These are phyloP conservation scores for Perkinsus olseni DNA, from an alignment of 169 alveolate species.

Conservation along the genomic window DNA sequence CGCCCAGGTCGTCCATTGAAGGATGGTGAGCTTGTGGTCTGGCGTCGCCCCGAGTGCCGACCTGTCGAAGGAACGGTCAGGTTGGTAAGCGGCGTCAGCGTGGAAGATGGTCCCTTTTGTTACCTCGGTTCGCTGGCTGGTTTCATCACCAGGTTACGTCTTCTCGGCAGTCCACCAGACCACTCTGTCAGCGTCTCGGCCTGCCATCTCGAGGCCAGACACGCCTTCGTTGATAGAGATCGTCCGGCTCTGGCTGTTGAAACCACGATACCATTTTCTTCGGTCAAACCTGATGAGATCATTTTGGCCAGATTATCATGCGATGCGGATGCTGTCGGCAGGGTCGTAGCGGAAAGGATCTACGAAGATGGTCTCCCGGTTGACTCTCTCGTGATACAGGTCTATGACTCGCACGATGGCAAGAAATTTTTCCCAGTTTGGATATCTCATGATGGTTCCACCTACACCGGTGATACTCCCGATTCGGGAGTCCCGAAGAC, in stretches of 20 bases:
- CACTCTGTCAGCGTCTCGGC: background rate
- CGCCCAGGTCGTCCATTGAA: background rate
- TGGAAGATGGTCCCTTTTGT: background rate
- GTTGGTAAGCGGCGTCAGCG: background rate
- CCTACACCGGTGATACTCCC: background rate
- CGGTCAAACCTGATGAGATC: background rate
- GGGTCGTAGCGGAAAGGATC: background rate
- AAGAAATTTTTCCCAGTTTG: background rate
- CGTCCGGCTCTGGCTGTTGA: background rate
- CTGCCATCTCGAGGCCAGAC: background rate
- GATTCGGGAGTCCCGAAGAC: no score
- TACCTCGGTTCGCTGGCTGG: background rate
- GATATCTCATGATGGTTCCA: background rate
- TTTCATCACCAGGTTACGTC: background rate
- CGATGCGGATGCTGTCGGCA: background rate
- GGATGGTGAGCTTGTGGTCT: background rate
- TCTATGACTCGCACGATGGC: background rate
- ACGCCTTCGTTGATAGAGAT: background rate
- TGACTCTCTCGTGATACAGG: background rate
- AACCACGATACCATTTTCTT: background rate
- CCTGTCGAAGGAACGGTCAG: background rate
- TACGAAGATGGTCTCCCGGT: background rate
- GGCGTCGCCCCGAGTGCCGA: background rate
- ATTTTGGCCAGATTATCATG: background rate
- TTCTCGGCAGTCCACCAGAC: background rate